phyloP scores from a whole-genome alignment of 768 basidiomycete species.

The Amanita rimosa region DNA sequence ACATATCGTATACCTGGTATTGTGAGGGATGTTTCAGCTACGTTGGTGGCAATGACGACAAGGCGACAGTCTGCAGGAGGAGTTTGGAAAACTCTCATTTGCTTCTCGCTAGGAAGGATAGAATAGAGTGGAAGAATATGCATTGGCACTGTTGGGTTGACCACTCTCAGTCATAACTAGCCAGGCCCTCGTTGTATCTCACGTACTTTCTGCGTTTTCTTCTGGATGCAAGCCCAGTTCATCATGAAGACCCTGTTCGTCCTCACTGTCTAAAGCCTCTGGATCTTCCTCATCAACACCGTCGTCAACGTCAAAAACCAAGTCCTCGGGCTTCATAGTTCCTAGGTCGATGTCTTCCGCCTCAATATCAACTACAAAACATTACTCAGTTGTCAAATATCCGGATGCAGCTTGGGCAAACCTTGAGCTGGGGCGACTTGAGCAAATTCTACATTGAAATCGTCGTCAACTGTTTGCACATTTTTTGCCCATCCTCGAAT shows the following conservation, averaged over 20 bases:
- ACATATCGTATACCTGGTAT: slow-evolving; percentile 98
- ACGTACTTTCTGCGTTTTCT: slow-evolving; percentile 54
- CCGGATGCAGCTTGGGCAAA: slow-evolving; percentile 11
- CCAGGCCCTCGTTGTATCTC: slow-evolving; percentile 1
- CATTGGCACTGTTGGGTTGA: slow-evolving; percentile 60
- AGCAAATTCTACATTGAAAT: neutral
- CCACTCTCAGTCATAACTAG: neutral
- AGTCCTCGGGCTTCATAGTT: slow-evolving; percentile 27
- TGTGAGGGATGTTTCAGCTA: slow-evolving; percentile 94
- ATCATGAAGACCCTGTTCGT: slow-evolving; percentile 44
- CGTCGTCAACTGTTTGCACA: neutral
- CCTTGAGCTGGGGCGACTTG: slow-evolving; percentile 38
- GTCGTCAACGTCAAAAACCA: slow-evolving; percentile 63
- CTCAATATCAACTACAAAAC: slow-evolving; percentile 54
- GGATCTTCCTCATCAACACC: slow-evolving; percentile 57
- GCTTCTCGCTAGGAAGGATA: slow-evolving; percentile 83
- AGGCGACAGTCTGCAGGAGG: slow-evolving; percentile 76
- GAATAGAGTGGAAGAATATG: slow-evolving; percentile 93
- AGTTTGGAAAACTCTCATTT: slow-evolving; percentile 84
- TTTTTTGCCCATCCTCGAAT: neutral
- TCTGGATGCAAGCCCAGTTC: slow-evolving; percentile 47
- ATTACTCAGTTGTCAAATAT: neutral
- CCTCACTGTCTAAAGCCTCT: slow-evolving; percentile 68
- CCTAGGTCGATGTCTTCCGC: slow-evolving; percentile 75
- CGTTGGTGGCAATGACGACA: slow-evolving; percentile 92